Evolutionary conservation across 2,329 filamentous ascomycete genomes (phyloP).

Genomic region (Scleromitrula shiraiana): DNA sequence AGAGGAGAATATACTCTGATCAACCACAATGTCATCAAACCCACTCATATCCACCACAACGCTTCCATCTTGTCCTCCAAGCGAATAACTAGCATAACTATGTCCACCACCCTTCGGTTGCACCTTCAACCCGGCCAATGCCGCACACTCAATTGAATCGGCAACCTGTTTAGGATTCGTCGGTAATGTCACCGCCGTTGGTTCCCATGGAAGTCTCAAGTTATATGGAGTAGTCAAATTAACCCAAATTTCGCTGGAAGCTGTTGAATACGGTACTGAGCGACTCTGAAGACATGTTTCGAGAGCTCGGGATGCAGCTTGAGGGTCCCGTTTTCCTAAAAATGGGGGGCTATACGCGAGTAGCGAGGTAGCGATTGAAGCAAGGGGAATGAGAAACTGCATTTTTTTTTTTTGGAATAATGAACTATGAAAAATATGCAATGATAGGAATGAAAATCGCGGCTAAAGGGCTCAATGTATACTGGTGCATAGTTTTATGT

Average conservation of each 20-base stretch:
- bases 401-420: too few relatives aligned
- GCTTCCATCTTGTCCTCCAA: slow-evolving; percentile 42
- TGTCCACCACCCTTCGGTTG: slow-evolving; percentile 46
- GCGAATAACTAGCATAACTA: slow-evolving; percentile 40
- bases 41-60: slow-evolving; percentile 48
- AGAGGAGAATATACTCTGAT: slow-evolving; percentile 25
- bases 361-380: neutral
- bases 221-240: slow-evolving; percentile 17
- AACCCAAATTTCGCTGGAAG: slow-evolving; percentile 7
- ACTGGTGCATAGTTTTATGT: too few relatives aligned
- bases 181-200: slow-evolving; percentile 18
- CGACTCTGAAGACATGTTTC: neutral
- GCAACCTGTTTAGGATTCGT: slow-evolving; percentile 31
- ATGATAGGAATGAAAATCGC: too few relatives aligned
- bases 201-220: slow-evolving; percentile 15
- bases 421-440: too few relatives aligned
- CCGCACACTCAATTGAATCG: slow-evolving; percentile 39
- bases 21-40: slow-evolving; percentile 44
- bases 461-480: too few relatives aligned
- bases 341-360: too few relatives aligned
- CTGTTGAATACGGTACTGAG: slow-evolving; percentile 4
- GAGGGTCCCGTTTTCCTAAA: too few relatives aligned
- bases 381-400: neutral
- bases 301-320: neutral
- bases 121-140: slow-evolving; percentile 36